Evolutionary conservation across 805 yeast species (phyloP).

Genomic region (Candida yuanshanica): DNA sequence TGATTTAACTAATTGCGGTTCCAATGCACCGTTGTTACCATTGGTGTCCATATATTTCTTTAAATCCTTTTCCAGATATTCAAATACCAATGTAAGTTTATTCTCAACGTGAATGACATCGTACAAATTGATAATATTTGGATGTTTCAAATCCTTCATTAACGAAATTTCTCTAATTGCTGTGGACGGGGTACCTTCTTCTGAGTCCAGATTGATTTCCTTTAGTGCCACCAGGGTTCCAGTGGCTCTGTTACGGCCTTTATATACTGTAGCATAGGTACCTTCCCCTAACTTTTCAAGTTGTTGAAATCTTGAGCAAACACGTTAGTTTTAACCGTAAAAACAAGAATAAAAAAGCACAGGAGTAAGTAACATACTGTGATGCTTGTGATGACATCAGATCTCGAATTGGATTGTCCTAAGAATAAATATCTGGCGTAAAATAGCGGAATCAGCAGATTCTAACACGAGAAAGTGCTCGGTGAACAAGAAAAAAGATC

Average conservation of each 20-base stretch:
- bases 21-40: constrained; percentile 83
- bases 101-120: constrained; percentile 97
- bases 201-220: constrained; percentile 91
- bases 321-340: neutral
- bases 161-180: constrained; percentile 95
- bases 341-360: neutral
- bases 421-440: neutral
- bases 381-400: constrained; percentile 21
- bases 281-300: constrained; percentile 91
- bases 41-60: constrained; percentile 91
- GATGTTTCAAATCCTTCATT: constrained; percentile 91
- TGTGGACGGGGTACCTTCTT: constrained; percentile 96
- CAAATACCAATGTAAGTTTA: constrained; percentile 89
- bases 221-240: constrained; percentile 91
- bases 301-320: constrained; percentile 24
- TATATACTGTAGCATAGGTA: constrained; percentile 98
- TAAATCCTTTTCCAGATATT: constrained; percentile 87
- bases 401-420: neutral
- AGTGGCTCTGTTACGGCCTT: constrained; percentile 79
- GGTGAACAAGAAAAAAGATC: no score
- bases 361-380: constrained; percentile 15
- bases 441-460: no score
- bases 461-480: no score
- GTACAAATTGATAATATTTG: constrained; percentile 84
- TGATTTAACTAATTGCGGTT: constrained; percentile 76